A percentile compares a stretch with the other conserved stretches of the same genome.
Evolutionary conservation across 495 filamentous ascomycete species (phyloP).

Genomic region (Daldinia bambusicola): DNA sequence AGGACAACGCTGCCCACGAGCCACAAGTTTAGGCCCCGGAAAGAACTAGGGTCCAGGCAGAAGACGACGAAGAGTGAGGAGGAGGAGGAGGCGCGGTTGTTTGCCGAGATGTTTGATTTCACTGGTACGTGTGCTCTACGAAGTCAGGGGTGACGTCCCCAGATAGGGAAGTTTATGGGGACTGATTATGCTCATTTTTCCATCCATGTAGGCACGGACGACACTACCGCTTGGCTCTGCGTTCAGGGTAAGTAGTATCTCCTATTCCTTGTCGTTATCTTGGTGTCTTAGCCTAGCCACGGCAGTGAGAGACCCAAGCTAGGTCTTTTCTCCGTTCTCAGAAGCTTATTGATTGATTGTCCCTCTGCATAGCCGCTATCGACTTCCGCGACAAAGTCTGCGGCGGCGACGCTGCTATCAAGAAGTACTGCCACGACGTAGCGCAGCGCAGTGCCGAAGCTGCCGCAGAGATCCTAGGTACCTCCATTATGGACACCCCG

Average conservation of each 20-base stretch:
- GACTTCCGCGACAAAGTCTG: constrained; percentile 70
- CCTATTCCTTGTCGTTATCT: background rate
- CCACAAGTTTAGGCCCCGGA: constrained; percentile 59
- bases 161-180: background rate
- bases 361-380: constrained; percentile 68
- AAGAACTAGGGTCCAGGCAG: background rate
- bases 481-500: constrained; percentile 70
- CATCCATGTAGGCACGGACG: constrained; percentile 22
- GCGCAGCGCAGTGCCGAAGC: constrained; percentile 65
- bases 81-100: background rate
- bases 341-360: background rate
- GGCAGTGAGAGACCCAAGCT: too few relatives aligned
- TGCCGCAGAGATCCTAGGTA: constrained; percentile 68
- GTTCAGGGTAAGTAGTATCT: constrained; percentile 24
- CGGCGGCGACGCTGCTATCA: constrained; percentile 76
- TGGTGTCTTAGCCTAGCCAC: background rate
- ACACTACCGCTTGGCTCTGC: constrained; percentile 38
- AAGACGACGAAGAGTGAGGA: background rate
- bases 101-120: constrained; percentile 42
- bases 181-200: background rate
- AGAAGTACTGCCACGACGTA: constrained; percentile 64
- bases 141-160: background rate
- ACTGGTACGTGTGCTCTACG: constrained; percentile 27
- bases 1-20: constrained; percentile 79
- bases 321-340: too few relatives aligned